Evolutionary conservation across 768 basidiomycete species (phyloP), one percentile per base, ranked within the genome.

Genomic region (Tylopilus sp.): DNA sequence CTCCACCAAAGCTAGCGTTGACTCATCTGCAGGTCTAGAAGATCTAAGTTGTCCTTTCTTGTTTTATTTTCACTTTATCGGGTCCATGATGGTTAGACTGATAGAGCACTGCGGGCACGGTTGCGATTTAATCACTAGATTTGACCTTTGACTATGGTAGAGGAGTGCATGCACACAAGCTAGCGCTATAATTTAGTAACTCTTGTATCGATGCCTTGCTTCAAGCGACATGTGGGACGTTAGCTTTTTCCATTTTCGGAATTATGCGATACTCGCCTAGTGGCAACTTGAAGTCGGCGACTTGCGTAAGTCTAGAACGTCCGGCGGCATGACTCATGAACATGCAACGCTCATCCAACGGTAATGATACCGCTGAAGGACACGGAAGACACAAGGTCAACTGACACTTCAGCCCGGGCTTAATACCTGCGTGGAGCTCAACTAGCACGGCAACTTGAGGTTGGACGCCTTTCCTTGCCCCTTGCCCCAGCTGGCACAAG

Each of bases 311-410:
- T 19, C 52, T 42, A 48, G 52, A 53, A 33, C 45, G 22, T 40
- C 22, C 16, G 25, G 40, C 7, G 9, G 24, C 22, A 31, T 21
- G 22, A 44, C n/a, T n/a, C n/a, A n/a, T 47, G 50, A 52, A 52
- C 37, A 37, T 48, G 50, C 42, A 58, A 25, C 55, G 26, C 40
- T 30, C 58, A n/a, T 26, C 36, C 30, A 33, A 4, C 21, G 28
- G 59, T 61, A 63, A 60, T 61, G 58, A 51, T 58, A 34, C 45
- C 19, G 16, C 43, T 16, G 25, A 33, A 24, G 22, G 19, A n/a
- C 28, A 30, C n/a, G 34, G 16, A 50, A 30, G 21, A 13, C n/a
- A 4, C 2, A n/a, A 41, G 28, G 12, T 25, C 12, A 40, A 22
- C 29, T 38, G 48, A 37, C 33, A 19, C 33, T 25, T 47, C 47